Evolutionary conservation across 371 early-diverging fungal genomes (phyloP), one percentile per base, ranked within the genome.

Genomic region (Conidiobolus coronatus): DNA sequence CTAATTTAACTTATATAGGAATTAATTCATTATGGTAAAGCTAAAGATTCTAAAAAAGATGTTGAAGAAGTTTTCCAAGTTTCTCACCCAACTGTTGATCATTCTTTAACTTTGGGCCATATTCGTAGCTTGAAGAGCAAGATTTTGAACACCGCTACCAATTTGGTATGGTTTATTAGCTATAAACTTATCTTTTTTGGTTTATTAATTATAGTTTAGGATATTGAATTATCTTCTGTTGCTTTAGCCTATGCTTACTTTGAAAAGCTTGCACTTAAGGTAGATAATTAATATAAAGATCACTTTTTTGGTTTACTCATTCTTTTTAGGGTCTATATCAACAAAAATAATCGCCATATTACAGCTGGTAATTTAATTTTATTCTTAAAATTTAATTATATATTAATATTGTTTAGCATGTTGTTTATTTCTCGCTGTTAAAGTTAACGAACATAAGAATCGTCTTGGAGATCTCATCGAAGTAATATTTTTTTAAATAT

Each of bases 241-340:
- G 93, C 94, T 0, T 68, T 72, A 45, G 75, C 87, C 0, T 85
- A 75, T 66, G 91, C 79, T 1, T 93, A 82, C 56, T 81, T 92
- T 62, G 94, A 95, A 58, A 93, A 91, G 55, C 73, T 95, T 2
- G 66, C 87, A 14, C 54, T 84, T 24, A 77, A 76, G 57, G 68
- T 64, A 52, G 58, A 51, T 42, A 37, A 47, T 52, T 45, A 39
- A 33, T 46, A 41, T 22, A 48, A n/a, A n/a, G n/a, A n/a, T n/a
- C n/a, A n/a, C n/a, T n/a, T n/a, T n/a, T n/a, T n/a, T n/a, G n/a
- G n/a, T n/a, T n/a, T n/a, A n/a, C n/a, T n/a, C n/a, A n/a, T n/a
- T n/a, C 35, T 67, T 67, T 53, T 68, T 54, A 79, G 73, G 60
- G 70, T 50, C 58, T 73, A n/a, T 36, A 79, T 83, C 6, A 78